Evolutionary conservation across 1,284 basidiomycete genomes (phyloP).

Genomic region (Cutaneotrichosporon arboriforme): DNA sequence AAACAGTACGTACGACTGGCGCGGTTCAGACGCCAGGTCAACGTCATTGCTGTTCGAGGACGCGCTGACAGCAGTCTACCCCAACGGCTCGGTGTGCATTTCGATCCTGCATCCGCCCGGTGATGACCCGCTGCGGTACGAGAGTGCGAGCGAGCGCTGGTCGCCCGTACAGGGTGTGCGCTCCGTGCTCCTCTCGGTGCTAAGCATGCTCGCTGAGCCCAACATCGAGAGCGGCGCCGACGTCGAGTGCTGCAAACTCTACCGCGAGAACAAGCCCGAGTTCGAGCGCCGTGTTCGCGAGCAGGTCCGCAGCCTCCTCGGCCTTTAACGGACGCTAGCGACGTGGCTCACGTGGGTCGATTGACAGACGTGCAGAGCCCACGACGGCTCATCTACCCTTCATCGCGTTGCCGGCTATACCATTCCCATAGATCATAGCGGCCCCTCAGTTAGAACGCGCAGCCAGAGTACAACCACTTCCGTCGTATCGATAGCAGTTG

Average conservation of each 20-base stretch:
- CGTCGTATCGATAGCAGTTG: neutral
- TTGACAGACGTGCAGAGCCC: neutral
- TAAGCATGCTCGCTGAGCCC: conserved; percentile 99
- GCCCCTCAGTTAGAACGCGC: neutral
- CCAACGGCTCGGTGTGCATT: conserved; percentile 94
- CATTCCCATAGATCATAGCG: conserved; percentile 3
- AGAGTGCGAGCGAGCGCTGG: conserved; percentile 95
- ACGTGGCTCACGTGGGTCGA: neutral
- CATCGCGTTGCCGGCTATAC: neutral
- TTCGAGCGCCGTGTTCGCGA: conserved; percentile 52
- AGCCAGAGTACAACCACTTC: neutral
- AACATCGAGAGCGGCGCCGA: conserved; percentile 98
- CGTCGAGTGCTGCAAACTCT: conserved; percentile 94
- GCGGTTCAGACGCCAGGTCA: neutral
- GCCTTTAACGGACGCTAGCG: conserved; percentile 42
- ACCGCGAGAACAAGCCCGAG: conserved; percentile 69
- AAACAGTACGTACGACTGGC: conserved; percentile 68
- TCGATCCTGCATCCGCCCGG: conserved; percentile 97
- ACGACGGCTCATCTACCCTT: neutral
- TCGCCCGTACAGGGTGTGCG: conserved; percentile 83
- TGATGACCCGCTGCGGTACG: conserved; percentile 68
- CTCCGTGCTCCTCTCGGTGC: conserved; percentile 90
- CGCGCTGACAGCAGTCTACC: conserved; percentile 58
- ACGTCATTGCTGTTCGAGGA: neutral
- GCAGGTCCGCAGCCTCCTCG: conserved; percentile 51